Evolutionary conservation across 1,139 yeast species (phyloP), one percentile per base, ranked within the genome.

Genomic region (Taiozyma onychis): DNA sequence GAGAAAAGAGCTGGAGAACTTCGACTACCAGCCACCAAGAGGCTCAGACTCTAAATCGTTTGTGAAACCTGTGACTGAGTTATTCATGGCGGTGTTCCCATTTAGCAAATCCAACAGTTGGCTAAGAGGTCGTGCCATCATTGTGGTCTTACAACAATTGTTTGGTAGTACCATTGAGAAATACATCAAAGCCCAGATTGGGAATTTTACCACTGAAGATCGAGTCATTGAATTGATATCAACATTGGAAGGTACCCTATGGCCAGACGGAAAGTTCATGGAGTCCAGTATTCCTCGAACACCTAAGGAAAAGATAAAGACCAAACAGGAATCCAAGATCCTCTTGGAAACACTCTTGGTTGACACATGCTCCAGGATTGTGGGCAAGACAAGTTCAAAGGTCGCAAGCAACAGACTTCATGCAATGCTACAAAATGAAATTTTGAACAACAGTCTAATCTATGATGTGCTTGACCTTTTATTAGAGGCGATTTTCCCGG

Each of bases 111-210:
- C 87, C 2, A 82, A 80, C 28, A 77, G 80, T 47, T 89, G 97
- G 96, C 68, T 90, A 1, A 71, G 96, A 49, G 97, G 97, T 0
- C 73, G 91, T 46, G 97, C 97, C 0, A 74, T 89, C 5, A 76
- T 90, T 41, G 83, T 89, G 3, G 81, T 91, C 4, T 71, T 90
- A 43, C 97, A 90, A 65, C 97, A 89, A 65, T 66, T 91, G 1
- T 76, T 91, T 48, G 97, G 97, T 0, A 88, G 95, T 3, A 86
- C 97, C 0, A 84, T 90, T 51, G 97, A 91, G 62, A 83, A 81
- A 61, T 84, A 84, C 54, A 76, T 85, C 9, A 70, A 81, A 42
- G 77, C 75, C n/a, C 68, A 69, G 57, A 75, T 75, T 65, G 74
- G 59, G 59, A 71, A 63, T 53, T 65, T 65, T 51, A 76, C 75